phyloP scores from a whole-genome alignment of 2,329 filamentous ascomycete genomes.

The Aspergillus ruber region DNA sequence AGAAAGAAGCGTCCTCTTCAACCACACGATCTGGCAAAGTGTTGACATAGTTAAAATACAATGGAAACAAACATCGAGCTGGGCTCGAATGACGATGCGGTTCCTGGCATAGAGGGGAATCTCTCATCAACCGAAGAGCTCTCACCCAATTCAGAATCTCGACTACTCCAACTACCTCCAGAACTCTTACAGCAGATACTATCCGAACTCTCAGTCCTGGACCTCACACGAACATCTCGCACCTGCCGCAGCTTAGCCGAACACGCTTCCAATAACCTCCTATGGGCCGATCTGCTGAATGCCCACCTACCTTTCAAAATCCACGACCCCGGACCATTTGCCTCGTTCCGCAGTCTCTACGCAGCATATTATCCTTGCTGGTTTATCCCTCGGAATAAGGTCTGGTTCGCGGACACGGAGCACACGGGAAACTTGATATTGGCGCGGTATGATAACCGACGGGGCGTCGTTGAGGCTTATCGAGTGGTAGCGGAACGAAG shows the following conservation, averaged over 20 bases:
- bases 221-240: slow-evolving; percentile 55
- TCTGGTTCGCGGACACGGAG: slow-evolving; percentile 77
- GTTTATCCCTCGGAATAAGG: slow-evolving; percentile 72
- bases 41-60: neutral
- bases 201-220: slow-evolving; percentile 55
- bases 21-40: neutral
- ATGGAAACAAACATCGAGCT: neutral
- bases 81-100: neutral
- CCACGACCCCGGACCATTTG: slow-evolving; percentile 51
- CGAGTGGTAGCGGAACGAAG: slow-evolving; percentile 62
- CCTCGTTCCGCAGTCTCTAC: slow-evolving; percentile 66
- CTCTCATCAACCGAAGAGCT: neutral
- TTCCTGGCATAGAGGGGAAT: neutral
- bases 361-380: slow-evolving; percentile 69
- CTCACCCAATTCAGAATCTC: slow-evolving; percentile 6
- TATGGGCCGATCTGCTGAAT: slow-evolving; percentile 68
- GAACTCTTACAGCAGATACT: slow-evolving; percentile 73
- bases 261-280: slow-evolving; percentile 58
- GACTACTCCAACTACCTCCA: slow-evolving; percentile 52
- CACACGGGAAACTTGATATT: slow-evolving; percentile 70
- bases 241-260: slow-evolving; percentile 57
- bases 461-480: slow-evolving; percentile 74
- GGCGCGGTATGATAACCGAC: slow-evolving; percentile 65
- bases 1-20: neutral
- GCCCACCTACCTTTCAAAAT: slow-evolving; percentile 57